Percentiles rank a stretch among this genome's conserved stretches.
phyloP scores from a whole-genome alignment of 768 basidiomycete genomes.

The Suillus variegatus region DNA sequence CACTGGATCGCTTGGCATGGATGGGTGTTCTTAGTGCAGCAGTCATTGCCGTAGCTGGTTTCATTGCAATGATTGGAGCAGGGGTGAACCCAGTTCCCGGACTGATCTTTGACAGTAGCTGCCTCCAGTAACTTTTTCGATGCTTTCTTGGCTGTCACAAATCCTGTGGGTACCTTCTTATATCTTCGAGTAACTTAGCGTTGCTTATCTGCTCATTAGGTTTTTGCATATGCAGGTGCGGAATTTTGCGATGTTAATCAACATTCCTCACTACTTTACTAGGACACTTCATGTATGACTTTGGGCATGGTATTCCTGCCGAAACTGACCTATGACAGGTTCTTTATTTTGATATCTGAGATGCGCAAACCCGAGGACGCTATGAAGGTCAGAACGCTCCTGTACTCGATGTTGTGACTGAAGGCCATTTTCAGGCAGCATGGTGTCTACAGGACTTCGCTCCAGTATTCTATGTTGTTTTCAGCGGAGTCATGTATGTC shows the following conservation, averaged over 20 bases:
- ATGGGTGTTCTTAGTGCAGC: constrained; percentile 45
- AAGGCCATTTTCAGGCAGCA: constrained; percentile 39
- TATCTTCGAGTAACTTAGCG: not conserved
- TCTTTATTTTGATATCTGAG: constrained; percentile 58
- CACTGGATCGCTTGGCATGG: constrained; percentile 47
- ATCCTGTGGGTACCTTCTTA: constrained; percentile 40
- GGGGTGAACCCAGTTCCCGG: constrained; percentile 45
- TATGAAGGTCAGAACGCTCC: constrained; percentile 47
- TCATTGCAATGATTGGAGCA: constrained; percentile 53
- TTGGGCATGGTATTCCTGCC: not conserved
- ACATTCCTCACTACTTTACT: not conserved
- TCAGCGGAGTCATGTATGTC: constrained; percentile 45
- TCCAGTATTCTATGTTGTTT: constrained; percentile 51
- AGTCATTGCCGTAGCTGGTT: constrained; percentile 44
- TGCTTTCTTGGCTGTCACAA: constrained; percentile 54
- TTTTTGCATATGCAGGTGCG: constrained; percentile 52
- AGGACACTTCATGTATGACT: constrained; percentile 20
- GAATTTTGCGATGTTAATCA: not conserved
- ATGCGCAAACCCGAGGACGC: constrained; percentile 55
- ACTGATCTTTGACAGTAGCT: constrained; percentile 38
- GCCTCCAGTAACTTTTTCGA: constrained; percentile 44
- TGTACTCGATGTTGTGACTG: not conserved
- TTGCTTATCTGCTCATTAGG: constrained; percentile 26
- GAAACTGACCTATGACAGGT: constrained; percentile 34
- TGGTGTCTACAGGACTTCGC: constrained; percentile 56